These are phyloP conservation scores for Nannizziopsis barbatae DNA, from an alignment of 2,329 filamentous ascomycete genomes.

Conservation along the genomic window DNA sequence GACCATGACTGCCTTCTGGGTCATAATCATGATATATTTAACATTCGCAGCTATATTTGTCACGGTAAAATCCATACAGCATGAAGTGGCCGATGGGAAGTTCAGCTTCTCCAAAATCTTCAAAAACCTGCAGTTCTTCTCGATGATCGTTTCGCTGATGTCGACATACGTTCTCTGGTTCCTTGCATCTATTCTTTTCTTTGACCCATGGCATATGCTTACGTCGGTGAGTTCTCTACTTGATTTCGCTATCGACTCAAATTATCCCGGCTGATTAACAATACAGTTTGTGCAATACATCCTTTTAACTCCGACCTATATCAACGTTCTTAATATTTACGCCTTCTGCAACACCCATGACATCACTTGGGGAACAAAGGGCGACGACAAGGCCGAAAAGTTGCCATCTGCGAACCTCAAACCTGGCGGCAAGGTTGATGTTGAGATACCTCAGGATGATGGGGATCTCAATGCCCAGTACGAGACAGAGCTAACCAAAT, in stretches of 20 bases:
- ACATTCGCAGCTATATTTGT: constrained; percentile 94
- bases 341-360: constrained; percentile 98
- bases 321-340: constrained; percentile 98
- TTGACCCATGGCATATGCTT: constrained; percentile 99
- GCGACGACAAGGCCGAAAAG: constrained; percentile 89
- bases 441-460: constrained; percentile 76
- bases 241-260: not conserved
- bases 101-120: constrained; percentile 67
- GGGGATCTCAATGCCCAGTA: constrained; percentile 93
- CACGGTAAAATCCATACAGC: constrained; percentile 72
- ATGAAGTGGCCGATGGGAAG: constrained; percentile 49
- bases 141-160: constrained; percentile 79
- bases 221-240: constrained; percentile 46
- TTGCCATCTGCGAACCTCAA: constrained; percentile 81
- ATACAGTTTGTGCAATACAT: constrained; percentile 82
- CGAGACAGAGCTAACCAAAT: constrained; percentile 66
- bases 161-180: constrained; percentile 93
- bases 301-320: constrained; percentile 87
- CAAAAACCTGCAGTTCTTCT: constrained; percentile 81
- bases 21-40: constrained; percentile 84
- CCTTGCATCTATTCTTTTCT: constrained; percentile 80
- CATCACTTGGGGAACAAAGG: constrained; percentile 96
- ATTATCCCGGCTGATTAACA: constrained; percentile 3
- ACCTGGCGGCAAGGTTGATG: constrained; percentile 88
- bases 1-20: constrained; percentile 98